Evolutionary conservation across 495 filamentous ascomycete species (phyloP).

Genomic region (Daldinia concentrica): DNA sequence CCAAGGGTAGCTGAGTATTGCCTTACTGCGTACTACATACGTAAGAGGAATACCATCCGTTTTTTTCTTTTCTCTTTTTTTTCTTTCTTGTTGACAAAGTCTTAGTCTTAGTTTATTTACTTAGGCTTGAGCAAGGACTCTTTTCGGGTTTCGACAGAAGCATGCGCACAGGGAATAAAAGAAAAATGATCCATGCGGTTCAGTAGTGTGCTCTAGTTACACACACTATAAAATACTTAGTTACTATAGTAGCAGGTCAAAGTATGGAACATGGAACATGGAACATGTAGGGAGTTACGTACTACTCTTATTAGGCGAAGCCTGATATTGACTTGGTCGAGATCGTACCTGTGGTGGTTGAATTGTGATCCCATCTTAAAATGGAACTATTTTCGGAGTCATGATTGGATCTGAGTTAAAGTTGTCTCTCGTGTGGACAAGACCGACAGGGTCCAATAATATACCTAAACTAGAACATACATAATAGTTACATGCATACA

Average conservation of each 20-base stretch:
- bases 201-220: constrained; percentile 1
- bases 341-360: constrained; percentile 42
- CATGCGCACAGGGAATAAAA: constrained; percentile 1
- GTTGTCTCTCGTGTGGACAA: constrained; percentile 23
- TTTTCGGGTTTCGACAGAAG: constrained; percentile 6
- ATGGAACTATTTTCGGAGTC: constrained; percentile 29
- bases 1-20: background rate
- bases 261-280: constrained; percentile 1
- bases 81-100: background rate
- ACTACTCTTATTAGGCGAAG: constrained; percentile 19
- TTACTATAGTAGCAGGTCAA: no score
- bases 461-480: constrained; percentile 6
- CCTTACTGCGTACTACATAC: constrained; percentile 7
- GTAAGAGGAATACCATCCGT: background rate
- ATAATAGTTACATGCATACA: background rate
- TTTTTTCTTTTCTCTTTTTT: background rate
- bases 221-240: constrained; percentile 1
- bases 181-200: constrained; percentile 5
- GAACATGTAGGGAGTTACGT: constrained; percentile 11
- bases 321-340: constrained; percentile 33
- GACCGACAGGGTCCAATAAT: constrained; percentile 13
- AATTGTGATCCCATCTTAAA: constrained; percentile 22
- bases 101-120: background rate
- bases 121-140: background rate
- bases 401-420: constrained; percentile 38